A percentile compares a stretch with the other conserved stretches of the same genome.
phyloP scores from a whole-genome alignment of 805 yeast genomes.

The Candida ficus region DNA sequence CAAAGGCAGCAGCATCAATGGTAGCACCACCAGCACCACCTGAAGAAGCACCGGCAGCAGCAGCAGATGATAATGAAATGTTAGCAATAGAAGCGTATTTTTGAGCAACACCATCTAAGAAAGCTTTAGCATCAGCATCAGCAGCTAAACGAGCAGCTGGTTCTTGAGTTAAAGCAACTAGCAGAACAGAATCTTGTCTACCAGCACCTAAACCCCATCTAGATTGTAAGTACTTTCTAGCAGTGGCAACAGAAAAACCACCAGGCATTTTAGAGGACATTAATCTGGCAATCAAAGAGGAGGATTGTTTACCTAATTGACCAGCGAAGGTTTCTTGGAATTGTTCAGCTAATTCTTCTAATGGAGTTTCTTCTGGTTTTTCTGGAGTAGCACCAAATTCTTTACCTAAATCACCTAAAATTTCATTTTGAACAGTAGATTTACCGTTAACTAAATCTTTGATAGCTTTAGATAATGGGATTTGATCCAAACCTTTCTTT shows the following conservation, averaged over 20 bases:
- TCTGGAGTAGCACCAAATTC: constrained; percentile 98
- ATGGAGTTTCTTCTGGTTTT: constrained; percentile 97
- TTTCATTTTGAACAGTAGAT: constrained; percentile 97
- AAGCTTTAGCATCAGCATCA: constrained; percentile 87
- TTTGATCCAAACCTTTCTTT: constrained; percentile 81
- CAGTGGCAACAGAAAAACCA: constrained; percentile 89
- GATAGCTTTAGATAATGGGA: constrained; percentile 88
- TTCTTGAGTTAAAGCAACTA: constrained; percentile 81
- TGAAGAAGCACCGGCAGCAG: constrained; percentile 42
- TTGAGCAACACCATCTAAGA: constrained; percentile 74
- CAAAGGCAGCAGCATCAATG: constrained; percentile 93
- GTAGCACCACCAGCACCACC: constrained; percentile 78
- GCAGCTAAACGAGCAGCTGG: constrained; percentile 84
- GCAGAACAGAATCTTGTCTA: constrained; percentile 87
- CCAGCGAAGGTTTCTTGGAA: constrained; percentile 91
- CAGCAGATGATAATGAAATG: constrained; percentile 65
- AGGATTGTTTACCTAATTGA: constrained; percentile 87
- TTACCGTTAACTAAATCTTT: constrained; percentile 98
- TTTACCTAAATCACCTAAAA: constrained; percentile 96
- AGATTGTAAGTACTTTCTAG: constrained; percentile 86
- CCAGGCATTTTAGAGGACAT: constrained; percentile 99
- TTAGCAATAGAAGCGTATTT: constrained; percentile 85
- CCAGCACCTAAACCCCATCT: constrained; percentile 93
- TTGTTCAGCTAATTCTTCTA: constrained; percentile 90
- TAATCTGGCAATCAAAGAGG: constrained; percentile 83